Evolutionary conservation across 768 basidiomycete species (phyloP).

Genomic region (Termitomyces sp.): DNA sequence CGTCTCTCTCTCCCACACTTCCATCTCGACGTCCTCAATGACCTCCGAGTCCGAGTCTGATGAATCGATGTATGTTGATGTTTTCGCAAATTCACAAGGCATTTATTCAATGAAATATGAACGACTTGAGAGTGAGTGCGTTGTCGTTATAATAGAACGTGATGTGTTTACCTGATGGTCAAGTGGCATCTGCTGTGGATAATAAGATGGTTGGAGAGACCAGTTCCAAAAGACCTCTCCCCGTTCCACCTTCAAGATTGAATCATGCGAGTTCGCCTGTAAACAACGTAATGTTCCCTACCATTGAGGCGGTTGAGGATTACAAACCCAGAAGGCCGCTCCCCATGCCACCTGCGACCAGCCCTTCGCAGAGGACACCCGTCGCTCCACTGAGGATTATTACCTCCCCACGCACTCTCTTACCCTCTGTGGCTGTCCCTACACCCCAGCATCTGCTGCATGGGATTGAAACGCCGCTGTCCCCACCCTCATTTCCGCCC

Average conservation of each 20-base stretch:
- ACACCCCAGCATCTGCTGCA: background rate
- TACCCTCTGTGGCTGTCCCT: background rate
- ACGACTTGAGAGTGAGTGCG: background rate
- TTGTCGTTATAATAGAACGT: background rate
- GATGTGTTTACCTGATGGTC: background rate
- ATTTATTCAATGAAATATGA: background rate
- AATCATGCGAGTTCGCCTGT: background rate
- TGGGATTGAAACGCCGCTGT: background rate
- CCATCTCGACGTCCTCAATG: background rate
- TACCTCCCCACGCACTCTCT: background rate
- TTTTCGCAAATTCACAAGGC: background rate
- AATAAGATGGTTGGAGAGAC: background rate
- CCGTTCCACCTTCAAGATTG: background rate
- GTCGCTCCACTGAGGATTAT: background rate
- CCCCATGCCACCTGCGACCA: background rate
- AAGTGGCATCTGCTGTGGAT: background rate
- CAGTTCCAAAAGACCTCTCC: background rate
- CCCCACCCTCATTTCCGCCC: background rate
- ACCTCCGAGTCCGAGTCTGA: background rate
- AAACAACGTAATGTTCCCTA: background rate
- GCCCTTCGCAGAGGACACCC: background rate
- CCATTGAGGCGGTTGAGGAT: background rate
- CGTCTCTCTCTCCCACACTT: background rate
- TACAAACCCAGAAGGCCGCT: background rate
- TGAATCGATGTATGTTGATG: no score